phyloP scores from a whole-genome alignment of 2,329 filamentous ascomycete genomes.

The Colletotrichum camelliae region DNA sequence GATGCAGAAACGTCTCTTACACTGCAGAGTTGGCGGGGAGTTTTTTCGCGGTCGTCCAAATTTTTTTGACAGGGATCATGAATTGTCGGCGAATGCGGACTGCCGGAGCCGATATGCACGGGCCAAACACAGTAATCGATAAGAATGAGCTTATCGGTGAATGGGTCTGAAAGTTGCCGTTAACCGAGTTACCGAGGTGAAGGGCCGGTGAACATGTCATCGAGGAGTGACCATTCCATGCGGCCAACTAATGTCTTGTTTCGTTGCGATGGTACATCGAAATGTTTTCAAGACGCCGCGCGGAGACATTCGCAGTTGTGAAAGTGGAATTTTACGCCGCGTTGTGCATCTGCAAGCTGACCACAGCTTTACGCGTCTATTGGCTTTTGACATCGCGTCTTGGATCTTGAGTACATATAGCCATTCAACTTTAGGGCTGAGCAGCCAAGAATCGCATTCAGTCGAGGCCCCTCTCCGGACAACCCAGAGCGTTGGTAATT shows the following conservation, averaged over 20 bases:
- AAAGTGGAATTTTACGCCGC: neutral
- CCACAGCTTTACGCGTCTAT: neutral
- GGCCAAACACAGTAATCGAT: neutral
- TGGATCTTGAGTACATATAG: neutral
- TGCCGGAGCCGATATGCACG: conserved; percentile 17
- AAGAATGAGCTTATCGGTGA: neutral
- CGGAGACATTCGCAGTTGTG: neutral
- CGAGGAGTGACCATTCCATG: neutral
- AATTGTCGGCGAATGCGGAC: conserved; percentile 10
- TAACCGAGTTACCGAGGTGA: neutral
- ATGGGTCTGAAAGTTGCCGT: neutral
- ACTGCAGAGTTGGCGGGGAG: conserved; percentile 12
- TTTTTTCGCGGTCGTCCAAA: conserved; percentile 21
- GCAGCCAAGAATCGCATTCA: neutral
- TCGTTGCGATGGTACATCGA: neutral
- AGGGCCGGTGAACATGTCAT: neutral
- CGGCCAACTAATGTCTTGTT: neutral
- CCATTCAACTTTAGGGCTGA: neutral
- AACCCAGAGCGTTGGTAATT: neutral
- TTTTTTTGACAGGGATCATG: conserved; percentile 21
- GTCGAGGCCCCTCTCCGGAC: neutral
- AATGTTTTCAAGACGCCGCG: neutral
- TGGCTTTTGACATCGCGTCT: conserved; percentile 7
- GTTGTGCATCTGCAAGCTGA: neutral
- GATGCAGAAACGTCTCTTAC: neutral